A percentile compares a stretch with the other conserved stretches of the same genome.
Evolutionary conservation across 192 early-diverging fungal species (phyloP).

Genomic region (Lunasporangiospora selenospora): DNA sequence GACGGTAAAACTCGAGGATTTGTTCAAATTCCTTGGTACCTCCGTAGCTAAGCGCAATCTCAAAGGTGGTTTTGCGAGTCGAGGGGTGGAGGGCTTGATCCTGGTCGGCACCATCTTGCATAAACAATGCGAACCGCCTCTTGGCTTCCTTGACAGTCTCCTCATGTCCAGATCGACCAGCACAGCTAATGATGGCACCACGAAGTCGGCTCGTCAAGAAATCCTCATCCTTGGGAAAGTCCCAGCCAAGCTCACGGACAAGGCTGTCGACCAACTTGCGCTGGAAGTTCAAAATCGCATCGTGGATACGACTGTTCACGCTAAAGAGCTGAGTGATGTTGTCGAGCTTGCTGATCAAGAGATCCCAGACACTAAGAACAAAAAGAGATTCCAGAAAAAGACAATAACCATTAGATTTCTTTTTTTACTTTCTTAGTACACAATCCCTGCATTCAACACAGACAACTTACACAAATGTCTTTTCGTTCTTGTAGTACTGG

Average conservation of each 20-base stretch:
- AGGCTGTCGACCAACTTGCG: conserved; percentile 53
- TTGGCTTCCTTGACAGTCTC: conserved; percentile 58
- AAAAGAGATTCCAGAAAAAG: conserved; percentile 2
- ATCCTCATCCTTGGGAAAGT: conserved; percentile 62
- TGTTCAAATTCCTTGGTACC: conserved; percentile 47
- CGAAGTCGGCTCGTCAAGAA: conserved; percentile 62
- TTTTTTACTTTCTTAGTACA: too few species aligned
- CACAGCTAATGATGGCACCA: conserved; percentile 63
- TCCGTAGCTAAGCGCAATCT: conserved; percentile 61
- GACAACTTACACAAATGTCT: conserved; percentile 67
- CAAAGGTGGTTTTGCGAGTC: conserved; percentile 63
- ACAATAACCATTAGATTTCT: conserved; percentile 54
- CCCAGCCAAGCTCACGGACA: conserved; percentile 78
- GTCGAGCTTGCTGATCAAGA: conserved; percentile 52
- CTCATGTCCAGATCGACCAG: conserved; percentile 65
- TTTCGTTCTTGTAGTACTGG: conserved; percentile 72
- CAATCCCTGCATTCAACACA: too few species aligned
- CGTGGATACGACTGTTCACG: conserved; percentile 61
- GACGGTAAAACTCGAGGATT: conserved; percentile 52
- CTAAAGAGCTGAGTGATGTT: conserved; percentile 62
- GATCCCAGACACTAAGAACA: conserved; percentile 60
- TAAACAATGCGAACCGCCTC: conserved; percentile 59
- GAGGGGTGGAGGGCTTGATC: conserved; percentile 63
- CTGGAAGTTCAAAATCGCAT: conserved; percentile 49
- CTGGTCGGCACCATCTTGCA: conserved; percentile 59